Conservation (phyloP, 495 filamentous ascomycete species). For the Talaromyces nanjingensis region DNA sequence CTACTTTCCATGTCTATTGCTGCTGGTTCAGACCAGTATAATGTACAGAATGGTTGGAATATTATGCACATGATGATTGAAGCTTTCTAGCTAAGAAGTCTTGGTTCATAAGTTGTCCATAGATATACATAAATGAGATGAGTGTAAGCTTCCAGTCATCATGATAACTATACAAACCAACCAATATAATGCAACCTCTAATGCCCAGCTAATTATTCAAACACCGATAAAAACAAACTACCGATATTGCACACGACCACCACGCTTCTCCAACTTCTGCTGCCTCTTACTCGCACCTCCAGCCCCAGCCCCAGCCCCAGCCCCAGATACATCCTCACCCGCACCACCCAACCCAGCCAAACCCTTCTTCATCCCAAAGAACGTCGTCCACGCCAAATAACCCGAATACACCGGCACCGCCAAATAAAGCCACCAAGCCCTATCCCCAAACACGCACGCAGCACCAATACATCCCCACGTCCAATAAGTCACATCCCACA, state of each 20-base stretch:
- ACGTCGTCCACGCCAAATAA: conserved; percentile 59
- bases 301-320: conserved; percentile 13
- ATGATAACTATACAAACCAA: background rate
- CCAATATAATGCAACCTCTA: background rate
- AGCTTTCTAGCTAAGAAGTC: background rate
- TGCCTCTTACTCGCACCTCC: conserved; percentile 49
- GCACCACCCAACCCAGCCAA: conserved; percentile 51
- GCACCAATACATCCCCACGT: conserved; percentile 65
- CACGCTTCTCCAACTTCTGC: conserved; percentile 57
- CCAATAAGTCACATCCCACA: conserved; percentile 96
- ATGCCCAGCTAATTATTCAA: background rate
- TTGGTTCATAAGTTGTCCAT: background rate
- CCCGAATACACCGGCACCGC: conserved; percentile 64
- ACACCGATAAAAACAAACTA: conserved; percentile 11
- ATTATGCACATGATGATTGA: background rate
- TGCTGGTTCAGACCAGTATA: background rate
- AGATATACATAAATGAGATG: background rate
- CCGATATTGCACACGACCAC: conserved; percentile 41
- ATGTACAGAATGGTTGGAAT: background rate
- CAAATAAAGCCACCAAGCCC: conserved; percentile 68
- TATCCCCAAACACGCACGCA: conserved; percentile 64
- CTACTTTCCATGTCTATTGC: background rate
- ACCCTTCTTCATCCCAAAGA: conserved; percentile 57
- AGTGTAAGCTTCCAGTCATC: background rate
- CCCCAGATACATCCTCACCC: conserved; percentile 13